Evolutionary conservation across 108 stramenopile species (phyloP).

Genomic region (Fragilaria crotonensis): DNA sequence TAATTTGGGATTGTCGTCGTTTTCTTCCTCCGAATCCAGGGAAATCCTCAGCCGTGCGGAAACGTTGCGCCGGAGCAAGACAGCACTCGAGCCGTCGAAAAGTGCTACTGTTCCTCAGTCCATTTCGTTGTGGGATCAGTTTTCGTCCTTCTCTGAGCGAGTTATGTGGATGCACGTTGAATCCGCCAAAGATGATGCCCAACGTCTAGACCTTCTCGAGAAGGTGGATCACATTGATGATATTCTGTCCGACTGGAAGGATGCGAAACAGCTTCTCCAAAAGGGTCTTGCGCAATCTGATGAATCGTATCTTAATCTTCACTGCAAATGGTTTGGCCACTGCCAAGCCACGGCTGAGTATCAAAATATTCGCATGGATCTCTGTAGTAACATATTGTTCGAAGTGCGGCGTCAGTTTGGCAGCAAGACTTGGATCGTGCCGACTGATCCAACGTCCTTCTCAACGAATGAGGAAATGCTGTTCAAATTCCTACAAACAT

Average conservation of each 20-base stretch:
- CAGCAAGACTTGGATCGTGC: neutral
- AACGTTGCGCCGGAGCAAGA: too few species aligned
- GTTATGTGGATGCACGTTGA: neutral
- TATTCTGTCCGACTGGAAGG: neutral
- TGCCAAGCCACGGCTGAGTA: neutral
- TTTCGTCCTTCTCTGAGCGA: neutral
- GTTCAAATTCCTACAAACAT: neutral
- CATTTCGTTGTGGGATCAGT: neutral
- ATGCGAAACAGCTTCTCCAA: neutral
- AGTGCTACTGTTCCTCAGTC: too few species aligned
- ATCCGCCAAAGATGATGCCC: neutral
- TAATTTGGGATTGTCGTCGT: neutral
- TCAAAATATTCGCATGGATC: neutral
- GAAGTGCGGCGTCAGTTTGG: neutral
- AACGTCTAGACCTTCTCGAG: neutral
- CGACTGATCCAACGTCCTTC: neutral
- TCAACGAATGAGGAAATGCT: neutral
- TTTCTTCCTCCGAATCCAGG: neutral
- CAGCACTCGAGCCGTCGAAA: too few species aligned
- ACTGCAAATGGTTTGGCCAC: neutral
- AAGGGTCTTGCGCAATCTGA: neutral
- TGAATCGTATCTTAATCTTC: neutral
- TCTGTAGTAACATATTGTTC: neutral
- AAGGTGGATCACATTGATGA: neutral
- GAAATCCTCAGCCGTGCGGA: too few species aligned